Evolutionary conservation across 139 green algal genomes (phyloP).

Genomic region (Ettlia oleoabundans): DNA sequence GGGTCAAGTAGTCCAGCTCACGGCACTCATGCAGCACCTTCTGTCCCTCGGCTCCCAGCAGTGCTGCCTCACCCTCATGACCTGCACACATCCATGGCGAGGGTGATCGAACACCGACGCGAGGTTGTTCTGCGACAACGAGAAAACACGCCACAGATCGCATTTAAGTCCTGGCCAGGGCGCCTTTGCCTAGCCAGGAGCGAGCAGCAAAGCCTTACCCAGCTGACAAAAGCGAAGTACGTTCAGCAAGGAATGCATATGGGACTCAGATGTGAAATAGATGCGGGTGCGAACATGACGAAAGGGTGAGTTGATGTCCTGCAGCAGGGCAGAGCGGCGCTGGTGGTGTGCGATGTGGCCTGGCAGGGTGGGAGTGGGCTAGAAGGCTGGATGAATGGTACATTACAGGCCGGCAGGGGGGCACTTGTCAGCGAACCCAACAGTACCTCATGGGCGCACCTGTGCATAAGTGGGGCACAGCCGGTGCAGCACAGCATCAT

Average conservation of each 20-base stretch:
- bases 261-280: constrained; percentile 98
- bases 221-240: constrained; percentile 88
- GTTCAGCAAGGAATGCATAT: constrained; percentile 97
- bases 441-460: too few species aligned
- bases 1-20: constrained; percentile 97
- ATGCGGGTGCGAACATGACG: constrained; percentile 97
- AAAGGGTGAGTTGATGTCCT: constrained; percentile 92
- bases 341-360: too few species aligned
- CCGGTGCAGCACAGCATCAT: constrained; percentile 39
- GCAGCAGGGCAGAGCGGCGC: too few species aligned
- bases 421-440: too few species aligned
- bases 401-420: background rate
- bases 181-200: too few species aligned
- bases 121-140: too few species aligned
- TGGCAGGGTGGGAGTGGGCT: constrained; percentile 36
- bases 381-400: background rate
- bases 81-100: background rate
- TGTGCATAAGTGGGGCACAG: constrained; percentile 90
- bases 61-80: constrained; percentile 17
- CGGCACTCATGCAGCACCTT: constrained; percentile 60
- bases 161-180: too few species aligned
- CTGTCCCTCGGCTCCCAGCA: constrained; percentile 47
- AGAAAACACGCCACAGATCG: too few species aligned
- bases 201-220: background rate
- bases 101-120: too few species aligned